These are phyloP conservation scores for Dactylellina leptospora DNA, from an alignment of 2,329 filamentous ascomycete genomes.

Conservation along the genomic window DNA sequence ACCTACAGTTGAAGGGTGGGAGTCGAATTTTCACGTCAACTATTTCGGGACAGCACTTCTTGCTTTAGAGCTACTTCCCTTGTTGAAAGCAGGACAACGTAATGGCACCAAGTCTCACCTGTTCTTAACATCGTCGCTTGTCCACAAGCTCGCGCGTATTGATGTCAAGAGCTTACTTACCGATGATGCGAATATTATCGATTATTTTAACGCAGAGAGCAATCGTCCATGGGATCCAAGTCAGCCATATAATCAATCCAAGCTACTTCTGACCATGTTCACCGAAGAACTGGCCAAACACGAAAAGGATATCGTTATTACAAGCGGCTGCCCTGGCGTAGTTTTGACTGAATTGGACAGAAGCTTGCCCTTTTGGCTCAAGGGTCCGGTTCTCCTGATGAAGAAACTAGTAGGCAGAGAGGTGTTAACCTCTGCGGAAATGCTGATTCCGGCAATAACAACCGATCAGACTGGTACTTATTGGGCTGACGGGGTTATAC, in stretches of 20 bases:
- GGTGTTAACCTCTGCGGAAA: conserved; percentile 15
- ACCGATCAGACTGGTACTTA: conserved; percentile 33
- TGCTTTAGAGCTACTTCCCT: conserved; percentile 65
- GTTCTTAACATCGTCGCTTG: conserved; percentile 15
- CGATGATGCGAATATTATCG: conserved; percentile 19
- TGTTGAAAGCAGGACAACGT: conserved; percentile 26
- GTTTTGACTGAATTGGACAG: conserved; percentile 31
- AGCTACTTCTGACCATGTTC: conserved; percentile 25
- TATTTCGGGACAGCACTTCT: conserved; percentile 67
- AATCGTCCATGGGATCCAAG: conserved; percentile 19
- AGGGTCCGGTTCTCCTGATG: conserved; percentile 12
- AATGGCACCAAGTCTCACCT: conserved; percentile 14
- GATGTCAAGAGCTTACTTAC: neutral
- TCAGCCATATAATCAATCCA: conserved; percentile 23
- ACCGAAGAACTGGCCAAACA: conserved; percentile 13
- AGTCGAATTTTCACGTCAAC: conserved; percentile 68
- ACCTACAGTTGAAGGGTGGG: conserved; percentile 62
- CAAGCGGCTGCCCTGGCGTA: conserved; percentile 23
- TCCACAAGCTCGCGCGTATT: conserved; percentile 8
- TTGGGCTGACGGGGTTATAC: conserved; percentile 20
- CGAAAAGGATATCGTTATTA: conserved; percentile 14
- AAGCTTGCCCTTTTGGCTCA: conserved; percentile 21
- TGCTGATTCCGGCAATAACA: conserved; percentile 10
- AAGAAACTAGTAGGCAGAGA: conserved; percentile 20
- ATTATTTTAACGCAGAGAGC: conserved; percentile 5